Percentiles rank a stretch among this genome's conserved stretches.
These are phyloP conservation scores for Picochlorum sp. DNA, from an alignment of 139 green algal species.

Conservation along the genomic window DNA sequence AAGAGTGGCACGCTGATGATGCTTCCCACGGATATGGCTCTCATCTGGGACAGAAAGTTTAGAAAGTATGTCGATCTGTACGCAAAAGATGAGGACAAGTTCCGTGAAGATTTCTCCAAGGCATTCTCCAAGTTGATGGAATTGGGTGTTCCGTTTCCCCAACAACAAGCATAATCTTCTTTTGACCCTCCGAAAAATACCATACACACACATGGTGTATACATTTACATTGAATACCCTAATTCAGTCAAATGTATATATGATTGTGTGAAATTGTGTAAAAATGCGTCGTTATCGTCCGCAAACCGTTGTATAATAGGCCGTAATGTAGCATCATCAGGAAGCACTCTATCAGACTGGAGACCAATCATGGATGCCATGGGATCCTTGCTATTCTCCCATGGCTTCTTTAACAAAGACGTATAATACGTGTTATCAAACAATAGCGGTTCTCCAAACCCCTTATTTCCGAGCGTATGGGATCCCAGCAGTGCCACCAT, in stretches of 20 bases:
- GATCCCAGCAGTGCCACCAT: slow-evolving; percentile 64
- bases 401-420: slow-evolving; percentile 61
- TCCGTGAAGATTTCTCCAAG: slow-evolving; percentile 25
- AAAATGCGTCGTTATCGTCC: slow-evolving; percentile 70
- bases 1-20: slow-evolving; percentile 76
- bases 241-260: slow-evolving; percentile 50
- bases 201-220: neutral
- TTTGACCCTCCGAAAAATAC: neutral
- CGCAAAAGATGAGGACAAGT: slow-evolving; percentile 44
- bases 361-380: slow-evolving; percentile 53
- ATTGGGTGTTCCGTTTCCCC: slow-evolving; percentile 35
- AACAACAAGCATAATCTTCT: slow-evolving; percentile 1
- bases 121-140: slow-evolving; percentile 42
- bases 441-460: slow-evolving; percentile 74
- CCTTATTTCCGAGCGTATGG: slow-evolving; percentile 77
- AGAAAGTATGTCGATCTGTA: slow-evolving; percentile 56
- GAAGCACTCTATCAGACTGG: slow-evolving; percentile 74
- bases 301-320: slow-evolving; percentile 61
- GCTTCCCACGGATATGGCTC: slow-evolving; percentile 57
- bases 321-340: slow-evolving; percentile 47
- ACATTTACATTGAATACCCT: neutral
- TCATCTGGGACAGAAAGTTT: slow-evolving; percentile 70
- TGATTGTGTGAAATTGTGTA: slow-evolving; percentile 56
- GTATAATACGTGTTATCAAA: slow-evolving; percentile 94
- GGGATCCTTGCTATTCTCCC: slow-evolving; percentile 30